Conservation (phyloP, 768 basidiomycete species). For the Crucibulum laeve region DNA sequence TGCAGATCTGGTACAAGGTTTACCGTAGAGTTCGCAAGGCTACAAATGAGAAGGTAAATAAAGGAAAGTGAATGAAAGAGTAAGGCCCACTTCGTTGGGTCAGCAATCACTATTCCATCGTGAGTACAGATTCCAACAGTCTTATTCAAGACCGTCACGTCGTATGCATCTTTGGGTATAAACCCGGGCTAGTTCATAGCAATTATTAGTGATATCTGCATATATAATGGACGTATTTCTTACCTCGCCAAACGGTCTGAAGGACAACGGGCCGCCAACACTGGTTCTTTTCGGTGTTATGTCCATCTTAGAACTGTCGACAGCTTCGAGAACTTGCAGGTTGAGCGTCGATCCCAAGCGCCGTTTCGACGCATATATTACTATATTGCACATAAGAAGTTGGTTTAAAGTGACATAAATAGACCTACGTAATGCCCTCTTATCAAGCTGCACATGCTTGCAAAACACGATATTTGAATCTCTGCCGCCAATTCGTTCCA, state of each 20-base stretch:
- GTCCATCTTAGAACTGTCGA: conserved; percentile 32
- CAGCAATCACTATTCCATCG: conserved; percentile 60
- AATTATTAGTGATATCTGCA: not conserved
- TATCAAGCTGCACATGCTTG: conserved; percentile 47
- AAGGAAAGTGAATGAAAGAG: not conserved
- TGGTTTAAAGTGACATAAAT: not conserved
- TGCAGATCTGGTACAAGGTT: conserved; percentile 59
- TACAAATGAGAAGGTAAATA: conserved; percentile 11
- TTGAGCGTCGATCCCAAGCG: conserved; percentile 49
- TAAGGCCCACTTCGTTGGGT: conserved; percentile 59
- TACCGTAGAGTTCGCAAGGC: conserved; percentile 35
- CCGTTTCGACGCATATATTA: conserved; percentile 65
- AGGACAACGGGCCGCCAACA: conserved; percentile 31
- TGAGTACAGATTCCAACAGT: conserved; percentile 64
- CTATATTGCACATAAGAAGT: too few species aligned
- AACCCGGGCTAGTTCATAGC: conserved; percentile 46
- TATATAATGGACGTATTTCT: conserved; percentile 10
- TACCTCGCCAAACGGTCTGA: conserved; percentile 66
- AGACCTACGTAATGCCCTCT: conserved; percentile 52
- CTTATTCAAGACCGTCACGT: conserved; percentile 55
- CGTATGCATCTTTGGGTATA: conserved; percentile 67
- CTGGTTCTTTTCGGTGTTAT: conserved; percentile 29
- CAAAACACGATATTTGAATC: conserved; percentile 59
- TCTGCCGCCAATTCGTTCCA: conserved; percentile 56
- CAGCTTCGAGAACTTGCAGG: conserved; percentile 58